phyloP scores from a whole-genome alignment of 192 early-diverging fungal genomes.

The Glomus cerebriforme region DNA sequence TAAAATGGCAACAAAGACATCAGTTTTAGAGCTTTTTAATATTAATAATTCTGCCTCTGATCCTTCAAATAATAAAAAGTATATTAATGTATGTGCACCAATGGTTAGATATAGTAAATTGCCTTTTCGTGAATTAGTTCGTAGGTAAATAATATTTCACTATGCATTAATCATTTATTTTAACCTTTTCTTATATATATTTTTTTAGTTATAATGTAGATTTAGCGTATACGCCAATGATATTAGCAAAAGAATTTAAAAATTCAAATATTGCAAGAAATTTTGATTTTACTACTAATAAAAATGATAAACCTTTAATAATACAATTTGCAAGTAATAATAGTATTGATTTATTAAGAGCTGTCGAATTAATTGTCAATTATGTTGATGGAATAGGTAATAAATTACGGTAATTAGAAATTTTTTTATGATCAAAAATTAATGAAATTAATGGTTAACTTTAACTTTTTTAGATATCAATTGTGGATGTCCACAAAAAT shows the following conservation, averaged over 20 bases:
- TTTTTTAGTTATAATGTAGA: slow-evolving; percentile 76
- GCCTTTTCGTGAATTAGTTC: slow-evolving; percentile 85
- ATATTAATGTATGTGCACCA: slow-evolving; percentile 86
- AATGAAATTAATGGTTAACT: not conserved
- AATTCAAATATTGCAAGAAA: slow-evolving; percentile 79
- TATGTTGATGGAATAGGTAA: slow-evolving; percentile 69
- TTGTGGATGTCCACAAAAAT: slow-evolving; percentile 97
- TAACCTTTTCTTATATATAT: not conserved
- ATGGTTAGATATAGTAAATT: slow-evolving; percentile 98
- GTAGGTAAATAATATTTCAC: slow-evolving; percentile 59
- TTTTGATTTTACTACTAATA: slow-evolving; percentile 81
- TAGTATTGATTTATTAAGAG: slow-evolving; percentile 78
- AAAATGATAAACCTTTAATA: slow-evolving; percentile 81
- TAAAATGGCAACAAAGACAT: not conserved
- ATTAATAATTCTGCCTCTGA: not conserved
- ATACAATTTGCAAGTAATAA: slow-evolving; percentile 94
- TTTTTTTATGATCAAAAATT: not conserved
- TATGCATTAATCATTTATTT: slow-evolving; percentile 12
- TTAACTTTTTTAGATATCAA: slow-evolving; percentile 61
- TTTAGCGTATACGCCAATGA: slow-evolving; percentile 95
- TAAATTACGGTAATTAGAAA: not conserved
- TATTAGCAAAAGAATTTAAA: slow-evolving; percentile 89
- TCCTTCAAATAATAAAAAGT: slow-evolving; percentile 15
- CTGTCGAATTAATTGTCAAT: slow-evolving; percentile 78
- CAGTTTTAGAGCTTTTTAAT: not conserved